A percentile compares a stretch with the other conserved stretches of the same genome.
These are phyloP conservation scores for Insectozyma bohioensis DNA, from an alignment of 1,139 yeast genomes.

Conservation along the genomic window DNA sequence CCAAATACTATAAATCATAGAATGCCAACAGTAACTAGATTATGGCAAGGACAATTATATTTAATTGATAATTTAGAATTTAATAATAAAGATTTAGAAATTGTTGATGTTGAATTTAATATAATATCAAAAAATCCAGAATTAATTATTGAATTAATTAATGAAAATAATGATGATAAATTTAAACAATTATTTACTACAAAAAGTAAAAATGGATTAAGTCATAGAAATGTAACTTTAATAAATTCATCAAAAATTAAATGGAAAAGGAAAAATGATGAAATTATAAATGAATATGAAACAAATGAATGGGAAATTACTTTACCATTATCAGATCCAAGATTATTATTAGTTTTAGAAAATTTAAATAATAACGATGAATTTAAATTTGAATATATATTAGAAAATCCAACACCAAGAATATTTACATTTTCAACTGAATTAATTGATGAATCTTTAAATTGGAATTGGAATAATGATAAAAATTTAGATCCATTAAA, in stretches of 20 bases:
- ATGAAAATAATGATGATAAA: conserved; percentile 5
- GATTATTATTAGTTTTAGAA: conserved; percentile 50
- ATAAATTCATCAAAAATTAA: conserved; percentile 24
- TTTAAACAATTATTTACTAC: conserved; percentile 27
- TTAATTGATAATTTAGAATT: too few relatives aligned
- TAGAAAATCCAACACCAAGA: conserved; percentile 76
- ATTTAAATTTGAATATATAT: conserved; percentile 43
- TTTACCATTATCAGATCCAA: conserved; percentile 68
- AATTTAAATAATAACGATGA: conserved; percentile 14
- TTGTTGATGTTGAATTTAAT: conserved; percentile 22
- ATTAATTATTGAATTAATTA: conserved; percentile 22
- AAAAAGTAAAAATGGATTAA: conserved; percentile 37
- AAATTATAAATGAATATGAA: conserved; percentile 22
- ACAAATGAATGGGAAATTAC: conserved; percentile 48
- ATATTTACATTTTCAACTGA: conserved; percentile 62
- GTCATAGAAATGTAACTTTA: conserved; percentile 41
- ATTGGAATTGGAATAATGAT: conserved; percentile 32
- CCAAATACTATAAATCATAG: conserved; percentile 11
- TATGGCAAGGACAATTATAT: conserved; percentile 42
- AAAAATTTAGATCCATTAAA: conserved; percentile 28
- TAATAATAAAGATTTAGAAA: conserved; percentile 19
- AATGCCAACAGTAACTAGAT: conserved; percentile 46
- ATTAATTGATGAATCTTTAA: conserved; percentile 22
- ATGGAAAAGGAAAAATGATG: conserved; percentile 32
- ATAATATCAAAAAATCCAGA: conserved; percentile 34